Base-by-base conservation (phyloP, 768 basidiomycete genomes). In the Galerina marginata region DNA sequence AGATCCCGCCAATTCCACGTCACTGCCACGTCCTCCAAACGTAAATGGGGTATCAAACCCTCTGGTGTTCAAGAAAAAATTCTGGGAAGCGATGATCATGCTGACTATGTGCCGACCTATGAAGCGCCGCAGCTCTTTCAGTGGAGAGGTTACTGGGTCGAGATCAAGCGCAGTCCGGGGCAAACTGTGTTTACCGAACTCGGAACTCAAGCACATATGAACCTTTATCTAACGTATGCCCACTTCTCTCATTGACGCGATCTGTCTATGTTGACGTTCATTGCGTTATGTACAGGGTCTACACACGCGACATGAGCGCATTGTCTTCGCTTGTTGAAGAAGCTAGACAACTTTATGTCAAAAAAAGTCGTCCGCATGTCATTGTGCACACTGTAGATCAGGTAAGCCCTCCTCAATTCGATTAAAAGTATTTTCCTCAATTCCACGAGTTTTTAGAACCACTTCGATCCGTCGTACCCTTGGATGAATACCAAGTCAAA, bases 401-500 rank as follows among this genome's bases (percentile, higher is more conserved):
- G 50, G 76, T 78, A 59, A 20, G 72, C 68, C 12, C 23, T 44
- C 23, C 44, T 36, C 25, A 29, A 53, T 36, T 26, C 40, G n/a
- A 55, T n/a, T 36, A 42, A 26, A 0, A 2, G 4, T 45, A 9
- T 10, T 12, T 12, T 45, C n/a, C 10, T n/a, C 6, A 12, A 26
- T n/a, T 25, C 37, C 15, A 39, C 56, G 42, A n/a, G 46, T 57
- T 46, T 56, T 14, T 67, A 82, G 81, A 71, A 74, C 9, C 76
- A 72, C 52, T 78, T 73, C 60, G 77, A 77, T 14, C 78, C 74
- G 0, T 62, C 61, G 15, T 76, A 75, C 50, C 67, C 72, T 2
- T 84, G 81, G 81, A 77, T 69, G 29, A 77, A 72, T 33, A 74
- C 78, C 15, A 83, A 82, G 58, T 75, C 73, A 51, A 86, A 85